These are phyloP conservation scores for Ustilago lituana DNA, from an alignment of 1,284 basidiomycete species.

Conservation along the genomic window DNA sequence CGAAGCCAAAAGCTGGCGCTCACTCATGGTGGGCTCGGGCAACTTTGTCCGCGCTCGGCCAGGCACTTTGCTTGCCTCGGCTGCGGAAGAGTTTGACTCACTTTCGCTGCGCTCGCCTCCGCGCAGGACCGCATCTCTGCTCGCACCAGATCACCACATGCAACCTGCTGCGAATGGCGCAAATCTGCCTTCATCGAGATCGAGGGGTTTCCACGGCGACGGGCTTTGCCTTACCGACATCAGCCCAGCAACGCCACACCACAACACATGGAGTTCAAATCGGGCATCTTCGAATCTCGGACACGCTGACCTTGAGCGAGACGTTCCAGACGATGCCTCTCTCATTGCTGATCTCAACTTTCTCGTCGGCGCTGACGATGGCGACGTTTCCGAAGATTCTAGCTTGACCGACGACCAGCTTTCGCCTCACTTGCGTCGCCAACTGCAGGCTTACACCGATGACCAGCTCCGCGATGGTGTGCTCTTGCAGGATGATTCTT, in stretches of 20 bases:
- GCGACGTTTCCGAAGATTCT: conserved; percentile 52
- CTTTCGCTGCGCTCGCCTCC: conserved; percentile 29
- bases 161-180: neutral
- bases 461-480: conserved; percentile 41
- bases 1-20: conserved; percentile 59
- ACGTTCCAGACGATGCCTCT: conserved; percentile 21
- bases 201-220: conserved; percentile 38
- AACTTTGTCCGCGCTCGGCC: conserved; percentile 43
- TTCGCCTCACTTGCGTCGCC: conserved; percentile 38
- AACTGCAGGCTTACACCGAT: conserved; percentile 28
- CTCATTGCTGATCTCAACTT: conserved; percentile 53
- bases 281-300: neutral
- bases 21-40: conserved; percentile 51
- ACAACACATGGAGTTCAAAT: conserved; percentile 2
- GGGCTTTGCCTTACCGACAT: conserved; percentile 51
- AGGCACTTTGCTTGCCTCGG: conserved; percentile 18
- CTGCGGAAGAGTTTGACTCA: conserved; percentile 17
- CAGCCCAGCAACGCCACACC: conserved; percentile 3
- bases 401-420: conserved; percentile 46
- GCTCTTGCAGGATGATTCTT: conserved; percentile 21
- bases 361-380: conserved; percentile 48
- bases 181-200: conserved; percentile 18
- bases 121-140: conserved; percentile 18
- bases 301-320: neutral
- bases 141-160: conserved; percentile 7